Conservation (phyloP, 768 basidiomycete species). For the Podaxis sp. region DNA sequence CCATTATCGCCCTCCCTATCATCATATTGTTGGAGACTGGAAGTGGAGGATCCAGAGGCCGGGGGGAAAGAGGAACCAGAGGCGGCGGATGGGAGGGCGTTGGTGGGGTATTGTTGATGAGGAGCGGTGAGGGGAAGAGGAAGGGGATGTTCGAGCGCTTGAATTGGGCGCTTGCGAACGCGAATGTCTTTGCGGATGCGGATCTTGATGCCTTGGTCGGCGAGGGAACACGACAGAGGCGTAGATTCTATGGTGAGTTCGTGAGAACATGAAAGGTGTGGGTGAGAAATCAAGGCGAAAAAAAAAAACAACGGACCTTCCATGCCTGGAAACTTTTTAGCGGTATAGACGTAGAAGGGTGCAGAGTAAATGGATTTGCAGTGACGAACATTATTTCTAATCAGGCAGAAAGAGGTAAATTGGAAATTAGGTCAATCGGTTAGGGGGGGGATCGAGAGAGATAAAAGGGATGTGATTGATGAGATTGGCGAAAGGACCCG, state of each 20-base stretch:
- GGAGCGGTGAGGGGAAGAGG: constrained; percentile 20
- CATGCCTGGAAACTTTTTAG: constrained; percentile 97
- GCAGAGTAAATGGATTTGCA: constrained; percentile 88
- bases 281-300: background rate
- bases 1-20: constrained; percentile 22
- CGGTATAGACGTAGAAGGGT: constrained; percentile 91
- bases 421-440: background rate
- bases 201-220: constrained; percentile 96
- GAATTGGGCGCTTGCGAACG: constrained; percentile 65
- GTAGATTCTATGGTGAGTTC: constrained; percentile 63
- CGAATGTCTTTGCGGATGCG: constrained; percentile 90
- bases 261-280: constrained; percentile 5
- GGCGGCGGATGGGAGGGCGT: constrained; percentile 17
- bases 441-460: background rate
- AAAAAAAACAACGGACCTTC: constrained; percentile 53
- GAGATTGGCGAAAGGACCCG: constrained; percentile 4
- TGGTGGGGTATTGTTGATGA: constrained; percentile 17
- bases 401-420: constrained; percentile 7
- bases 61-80: background rate
- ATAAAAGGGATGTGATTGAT: background rate
- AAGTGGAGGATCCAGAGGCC: background rate
- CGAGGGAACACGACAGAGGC: constrained; percentile 80
- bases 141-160: constrained; percentile 31
- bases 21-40: constrained; percentile 12
- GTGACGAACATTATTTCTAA: constrained; percentile 79